phyloP scores from a whole-genome alignment of 495 filamentous ascomycete genomes.

The Glarea lozoyensis region DNA sequence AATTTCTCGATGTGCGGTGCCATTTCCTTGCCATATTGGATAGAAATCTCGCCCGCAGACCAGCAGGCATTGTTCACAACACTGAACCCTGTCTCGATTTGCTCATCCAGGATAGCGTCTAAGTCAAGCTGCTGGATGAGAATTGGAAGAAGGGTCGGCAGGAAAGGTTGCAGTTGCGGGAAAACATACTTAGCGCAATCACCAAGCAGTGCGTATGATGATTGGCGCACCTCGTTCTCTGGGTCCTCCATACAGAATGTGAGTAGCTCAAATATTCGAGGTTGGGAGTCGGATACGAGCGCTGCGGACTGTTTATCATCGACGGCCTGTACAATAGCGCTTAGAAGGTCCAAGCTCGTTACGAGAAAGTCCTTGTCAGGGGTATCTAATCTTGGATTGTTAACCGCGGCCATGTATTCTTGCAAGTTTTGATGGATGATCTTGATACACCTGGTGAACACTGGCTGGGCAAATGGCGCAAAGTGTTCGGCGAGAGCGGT shows the following conservation, averaged over 20 bases:
- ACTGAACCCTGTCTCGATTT: slow-evolving; percentile 69
- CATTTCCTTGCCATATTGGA: slow-evolving; percentile 65
- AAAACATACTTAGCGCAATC: slow-evolving; percentile 97
- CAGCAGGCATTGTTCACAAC: slow-evolving; percentile 98
- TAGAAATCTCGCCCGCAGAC: slow-evolving; percentile 89
- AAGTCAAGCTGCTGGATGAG: slow-evolving; percentile 84
- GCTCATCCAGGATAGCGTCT: slow-evolving; percentile 61
- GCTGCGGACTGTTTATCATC: slow-evolving; percentile 63
- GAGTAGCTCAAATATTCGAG: slow-evolving; percentile 82
- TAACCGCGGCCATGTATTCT: slow-evolving; percentile 54
- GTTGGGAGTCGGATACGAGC: slow-evolving; percentile 65
- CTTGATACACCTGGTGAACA: slow-evolving; percentile 77
- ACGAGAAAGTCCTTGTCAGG: slow-evolving; percentile 97
- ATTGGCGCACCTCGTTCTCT: slow-evolving; percentile 90
- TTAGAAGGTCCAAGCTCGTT: slow-evolving; percentile 90
- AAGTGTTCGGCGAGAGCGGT: slow-evolving; percentile 79
- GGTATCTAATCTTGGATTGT: slow-evolving; percentile 57
- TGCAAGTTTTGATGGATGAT: slow-evolving; percentile 90
- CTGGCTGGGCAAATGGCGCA: slow-evolving; percentile 69
- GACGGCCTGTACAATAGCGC: slow-evolving; percentile 88
- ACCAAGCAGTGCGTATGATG: slow-evolving; percentile 88
- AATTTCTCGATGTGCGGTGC: slow-evolving; percentile 67
- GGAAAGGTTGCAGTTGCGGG: slow-evolving; percentile 64
- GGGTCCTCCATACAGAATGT: slow-evolving; percentile 88
- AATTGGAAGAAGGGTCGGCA: slow-evolving; percentile 64